Evolutionary conservation across 345 rosid genomes (phyloP).

Genomic region (Linum tenue): DNA sequence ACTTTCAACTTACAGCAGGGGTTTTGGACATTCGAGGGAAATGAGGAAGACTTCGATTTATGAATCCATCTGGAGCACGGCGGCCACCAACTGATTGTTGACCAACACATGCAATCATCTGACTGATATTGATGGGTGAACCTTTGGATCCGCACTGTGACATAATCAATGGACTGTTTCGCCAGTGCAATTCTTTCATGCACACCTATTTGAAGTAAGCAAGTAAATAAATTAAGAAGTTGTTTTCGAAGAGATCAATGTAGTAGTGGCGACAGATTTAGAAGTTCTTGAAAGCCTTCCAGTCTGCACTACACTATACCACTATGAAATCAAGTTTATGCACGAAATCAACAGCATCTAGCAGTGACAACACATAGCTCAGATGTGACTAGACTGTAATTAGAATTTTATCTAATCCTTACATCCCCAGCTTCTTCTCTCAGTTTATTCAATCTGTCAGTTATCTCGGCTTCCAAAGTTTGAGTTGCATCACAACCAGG

Average conservation of each 20-base stretch:
- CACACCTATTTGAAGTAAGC: constrained; percentile 42
- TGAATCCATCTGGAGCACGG: constrained; percentile 97
- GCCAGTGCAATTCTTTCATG: constrained; percentile 79
- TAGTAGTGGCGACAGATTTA: neutral
- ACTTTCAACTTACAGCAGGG: constrained; percentile 59
- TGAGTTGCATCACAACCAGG: constrained; percentile 82
- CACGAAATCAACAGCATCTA: too few species aligned
- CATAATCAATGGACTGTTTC: constrained; percentile 98
- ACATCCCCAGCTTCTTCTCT: constrained; percentile 77
- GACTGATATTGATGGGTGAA: constrained; percentile 94
- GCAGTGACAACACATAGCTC: too few species aligned
- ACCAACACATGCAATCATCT: constrained; percentile 97
- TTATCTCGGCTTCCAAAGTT: constrained; percentile 70
- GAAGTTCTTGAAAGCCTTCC: neutral
- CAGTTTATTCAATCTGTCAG: constrained; percentile 49
- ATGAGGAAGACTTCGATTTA: constrained; percentile 98
- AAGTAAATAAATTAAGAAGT: neutral
- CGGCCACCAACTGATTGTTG: constrained; percentile 96
- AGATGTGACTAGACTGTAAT: neutral
- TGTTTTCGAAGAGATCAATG: neutral
- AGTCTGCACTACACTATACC: neutral
- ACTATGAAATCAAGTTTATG: neutral
- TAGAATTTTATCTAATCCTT: constrained; percentile 15
- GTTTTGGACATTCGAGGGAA: constrained; percentile 65
- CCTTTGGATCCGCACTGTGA: constrained; percentile 99